Base-by-base conservation (phyloP, 2,329 filamentous ascomycete genomes). In the Aureobasidium uvarum region DNA sequence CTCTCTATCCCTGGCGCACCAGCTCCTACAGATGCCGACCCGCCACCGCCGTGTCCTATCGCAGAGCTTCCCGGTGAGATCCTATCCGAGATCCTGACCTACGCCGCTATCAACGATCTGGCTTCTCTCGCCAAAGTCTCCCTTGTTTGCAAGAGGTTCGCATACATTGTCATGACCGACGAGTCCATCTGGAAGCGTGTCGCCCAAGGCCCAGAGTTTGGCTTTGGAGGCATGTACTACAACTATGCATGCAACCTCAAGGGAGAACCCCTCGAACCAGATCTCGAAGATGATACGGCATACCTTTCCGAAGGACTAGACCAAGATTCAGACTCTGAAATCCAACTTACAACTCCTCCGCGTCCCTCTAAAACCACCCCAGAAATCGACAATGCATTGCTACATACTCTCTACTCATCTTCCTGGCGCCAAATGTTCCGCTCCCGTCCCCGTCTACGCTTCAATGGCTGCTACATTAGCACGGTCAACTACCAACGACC, bases 391-490 rank as follows among this genome's bases (percentile, higher is more conserved):
- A 71, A 71, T 14, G 52, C 66, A 13, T 72, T 76, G 14, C 71
- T 75, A 33, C 69, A 69, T 39, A 67, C 70, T 31, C 65, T 67
- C 62, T 74, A 75, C 70, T 59, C 70, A 45, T 68, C 71, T 66
- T 79, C 77, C 56, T 82, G 73, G 76, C 85, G 84, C 72, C 77
- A 80, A 62, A 91, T 96, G 80, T 96, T 96, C 79, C 90, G 89
- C 45, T 81, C 82, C 5, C 89, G 92, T 16, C 94, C 95, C 2
- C 88, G 95, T 50, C 84, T 98, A 67, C 91, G 95, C 66, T 99
- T 96, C 81, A 95, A 95, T 72, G 95, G 95, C 31, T 90, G 92
- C 77, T 99, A 99, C 79, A 98, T 99, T 77, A 91, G 88, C 76
- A 98, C 94, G 0, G 92, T 96, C 66, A 98, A 98, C 79, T 99